Conservation (phyloP, 257 asterid species). For the Solanum etuberosum region DNA sequence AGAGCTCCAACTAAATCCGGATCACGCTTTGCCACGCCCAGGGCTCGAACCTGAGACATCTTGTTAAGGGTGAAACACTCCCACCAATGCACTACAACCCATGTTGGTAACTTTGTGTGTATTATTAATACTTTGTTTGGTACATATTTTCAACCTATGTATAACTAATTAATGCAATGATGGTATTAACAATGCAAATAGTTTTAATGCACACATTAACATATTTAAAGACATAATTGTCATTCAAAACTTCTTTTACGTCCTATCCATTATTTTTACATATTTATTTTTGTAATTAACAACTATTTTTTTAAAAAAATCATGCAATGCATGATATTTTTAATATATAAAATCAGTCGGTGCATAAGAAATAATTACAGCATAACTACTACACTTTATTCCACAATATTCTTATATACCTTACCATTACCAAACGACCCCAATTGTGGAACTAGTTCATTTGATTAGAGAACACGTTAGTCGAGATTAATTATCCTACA, state of each 20-base stretch:
- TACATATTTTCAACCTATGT: no score
- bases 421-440: neutral
- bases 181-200: no score
- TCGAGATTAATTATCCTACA: neutral
- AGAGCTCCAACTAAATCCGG: no score
- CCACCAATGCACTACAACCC: no score
- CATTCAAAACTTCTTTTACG: neutral
- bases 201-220: no score
- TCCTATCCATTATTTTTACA: neutral
- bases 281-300: neutral
- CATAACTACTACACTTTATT: neutral
- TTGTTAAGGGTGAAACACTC: no score
- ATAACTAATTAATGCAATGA: no score
- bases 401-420: neutral
- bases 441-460: neutral
- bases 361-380: accelerated
- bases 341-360: neutral
- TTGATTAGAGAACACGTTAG: neutral
- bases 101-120: no score
- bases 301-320: neutral
- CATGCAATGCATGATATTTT: neutral
- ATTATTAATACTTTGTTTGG: neutral
- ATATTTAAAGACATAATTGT: neutral
- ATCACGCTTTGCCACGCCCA: no score
- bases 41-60: no score